Base-by-base conservation (phyloP, 2,329 filamentous ascomycete species). In the Xylariaceae sp. region DNA sequence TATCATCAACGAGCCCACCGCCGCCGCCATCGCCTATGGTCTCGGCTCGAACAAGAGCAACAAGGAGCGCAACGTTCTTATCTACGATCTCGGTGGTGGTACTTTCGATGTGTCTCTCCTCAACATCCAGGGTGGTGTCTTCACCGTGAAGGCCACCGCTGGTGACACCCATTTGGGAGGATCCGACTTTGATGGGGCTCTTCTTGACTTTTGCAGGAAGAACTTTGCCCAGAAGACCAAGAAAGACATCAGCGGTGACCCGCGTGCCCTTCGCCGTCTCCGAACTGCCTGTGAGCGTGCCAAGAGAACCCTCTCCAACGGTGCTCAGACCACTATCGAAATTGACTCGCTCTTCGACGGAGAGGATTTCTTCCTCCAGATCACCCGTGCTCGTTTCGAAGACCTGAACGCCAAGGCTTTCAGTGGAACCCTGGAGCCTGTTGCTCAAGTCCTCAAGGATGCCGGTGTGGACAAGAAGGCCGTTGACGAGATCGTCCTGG, bases 1-100 rank as follows among this genome's bases (percentile, higher is more conserved):
- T 83, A 97, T 99, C 79, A 97, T 99, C 80, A 99, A 99, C 85
- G 94, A 99, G 81, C 94, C 94, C 55, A 99, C 94, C 58, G 94
- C 94, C 63, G 94, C 94, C 56, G 94, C 94, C 65, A 97, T 97
- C 67, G 94, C 94, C 66, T 99, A 99, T 75, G 94, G 94, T 83
- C 88, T 99, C 55, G 91, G 91, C 69, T 81, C 89, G 62, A 90
- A 90, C 78, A 96, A 95, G 82, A 88, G 89, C 47, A 88, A 89
- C 73, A 96, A 96, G 83, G 94, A 97, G 83, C 90, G 94, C 69
- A 96, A 97, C 72, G 92, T 99, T 68, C 83, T 99, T 63, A 97
- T 99, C 80, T 99, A 97, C 82, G 94, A 99, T 86, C 86, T 99
- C 58, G 94, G 94, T 83, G 94, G 94, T 83, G 94, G 94, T 83